Conservation (phyloP, 2,329 filamentous ascomycete species). For the Fonsecaea monophora region DNA sequence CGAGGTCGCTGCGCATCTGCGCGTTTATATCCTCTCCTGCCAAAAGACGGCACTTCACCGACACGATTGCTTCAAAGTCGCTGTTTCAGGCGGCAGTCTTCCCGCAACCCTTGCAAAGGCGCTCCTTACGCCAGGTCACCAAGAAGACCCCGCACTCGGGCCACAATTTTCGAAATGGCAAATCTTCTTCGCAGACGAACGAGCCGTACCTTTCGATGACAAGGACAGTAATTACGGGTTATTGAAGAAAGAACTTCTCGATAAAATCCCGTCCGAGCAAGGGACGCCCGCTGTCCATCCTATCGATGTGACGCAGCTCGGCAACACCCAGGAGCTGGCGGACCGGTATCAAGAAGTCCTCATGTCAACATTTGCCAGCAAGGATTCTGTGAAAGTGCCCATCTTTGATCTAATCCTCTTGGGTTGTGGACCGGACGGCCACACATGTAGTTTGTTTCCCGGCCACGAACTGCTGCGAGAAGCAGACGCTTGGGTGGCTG, state of each 20-base stretch:
- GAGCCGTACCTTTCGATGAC: slow-evolving; percentile 89
- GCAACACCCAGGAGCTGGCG: slow-evolving; percentile 88
- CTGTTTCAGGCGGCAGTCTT: slow-evolving; percentile 90
- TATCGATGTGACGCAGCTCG: slow-evolving; percentile 71
- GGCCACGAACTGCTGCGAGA: slow-evolving; percentile 86
- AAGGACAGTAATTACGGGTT: slow-evolving; percentile 93
- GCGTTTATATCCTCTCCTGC: slow-evolving; percentile 79
- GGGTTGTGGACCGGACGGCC: slow-evolving; percentile 92
- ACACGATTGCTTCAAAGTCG: slow-evolving; percentile 87
- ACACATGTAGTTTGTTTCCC: slow-evolving; percentile 96
- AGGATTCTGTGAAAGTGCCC: slow-evolving; percentile 92
- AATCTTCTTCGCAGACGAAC: slow-evolving; percentile 98
- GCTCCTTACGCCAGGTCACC: slow-evolving; percentile 62
- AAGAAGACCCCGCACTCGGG: slow-evolving; percentile 27
- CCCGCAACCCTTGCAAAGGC: slow-evolving; percentile 86
- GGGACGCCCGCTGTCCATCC: slow-evolving; percentile 76
- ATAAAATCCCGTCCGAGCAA: slow-evolving; percentile 77
- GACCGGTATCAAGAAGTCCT: slow-evolving; percentile 91
- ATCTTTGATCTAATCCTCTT: slow-evolving; percentile 94
- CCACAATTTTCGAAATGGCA: slow-evolving; percentile 86
- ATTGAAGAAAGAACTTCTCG: slow-evolving; percentile 83
- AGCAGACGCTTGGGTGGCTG: slow-evolving; percentile 86
- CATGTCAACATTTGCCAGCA: slow-evolving; percentile 82
- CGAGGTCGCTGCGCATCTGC: slow-evolving; percentile 76
- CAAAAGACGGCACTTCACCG: slow-evolving; percentile 81